These are phyloP conservation scores for Stephanodiscus minutulus DNA, from an alignment of 108 stramenopile genomes.

Conservation along the genomic window DNA sequence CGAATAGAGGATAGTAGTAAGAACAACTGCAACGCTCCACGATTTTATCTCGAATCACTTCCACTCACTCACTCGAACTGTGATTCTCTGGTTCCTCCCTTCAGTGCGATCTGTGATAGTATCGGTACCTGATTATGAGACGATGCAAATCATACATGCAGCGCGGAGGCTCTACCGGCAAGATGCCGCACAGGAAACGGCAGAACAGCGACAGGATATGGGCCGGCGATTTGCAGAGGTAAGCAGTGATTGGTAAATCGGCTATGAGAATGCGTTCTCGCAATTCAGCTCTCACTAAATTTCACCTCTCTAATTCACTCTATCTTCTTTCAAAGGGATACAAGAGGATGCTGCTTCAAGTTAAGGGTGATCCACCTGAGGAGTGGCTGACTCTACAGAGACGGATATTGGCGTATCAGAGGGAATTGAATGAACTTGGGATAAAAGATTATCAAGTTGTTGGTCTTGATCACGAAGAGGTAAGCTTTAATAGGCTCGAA, in stretches of 20 bases:
- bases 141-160: constrained; percentile 90
- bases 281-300: not conserved
- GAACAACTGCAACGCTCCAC: too few relatives aligned
- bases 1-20: constrained; percentile 88
- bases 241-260: not conserved
- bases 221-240: constrained; percentile 89
- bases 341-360: constrained; percentile 70
- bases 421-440: constrained; percentile 82
- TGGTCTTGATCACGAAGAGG: constrained; percentile 50
- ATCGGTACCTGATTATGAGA: constrained; percentile 94
- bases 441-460: constrained; percentile 90
- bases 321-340: constrained; percentile 55
- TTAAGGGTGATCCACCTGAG: constrained; percentile 72
- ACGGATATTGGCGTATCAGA: constrained; percentile 81
- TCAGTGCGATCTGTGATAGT: constrained; percentile 95
- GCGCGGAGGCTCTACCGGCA: constrained; percentile 87
- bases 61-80: too few relatives aligned
- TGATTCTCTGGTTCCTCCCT: too few relatives aligned
- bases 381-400: constrained; percentile 84
- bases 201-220: constrained; percentile 88
- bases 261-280: not conserved
- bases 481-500: not conserved
- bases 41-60: too few relatives aligned
- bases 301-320: not conserved
- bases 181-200: constrained; percentile 49